phyloP scores from a whole-genome alignment of 176 grass and related monocot species.

The Ensete ventricosum region DNA sequence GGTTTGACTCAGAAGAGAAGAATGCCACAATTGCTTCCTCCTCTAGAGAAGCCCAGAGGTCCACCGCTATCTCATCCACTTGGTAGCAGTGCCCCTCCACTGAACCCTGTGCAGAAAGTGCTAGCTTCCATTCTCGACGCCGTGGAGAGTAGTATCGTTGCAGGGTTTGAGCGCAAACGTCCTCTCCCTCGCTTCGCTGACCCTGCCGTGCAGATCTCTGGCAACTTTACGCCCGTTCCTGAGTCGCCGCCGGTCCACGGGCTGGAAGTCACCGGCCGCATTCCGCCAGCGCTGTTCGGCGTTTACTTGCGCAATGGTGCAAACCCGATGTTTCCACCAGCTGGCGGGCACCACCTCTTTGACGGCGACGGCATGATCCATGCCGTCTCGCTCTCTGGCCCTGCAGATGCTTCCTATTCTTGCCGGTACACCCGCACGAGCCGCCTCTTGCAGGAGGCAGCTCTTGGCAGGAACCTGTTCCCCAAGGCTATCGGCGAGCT shows the following conservation, averaged over 20 bases:
- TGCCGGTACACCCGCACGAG: constrained; percentile 18
- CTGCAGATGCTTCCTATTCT: not conserved
- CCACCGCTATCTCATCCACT: too few relatives aligned
- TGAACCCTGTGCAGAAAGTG: not conserved
- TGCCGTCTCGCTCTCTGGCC: not conserved
- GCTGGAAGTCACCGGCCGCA: not conserved
- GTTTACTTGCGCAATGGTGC: constrained; percentile 8
- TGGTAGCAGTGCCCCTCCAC: not conserved
- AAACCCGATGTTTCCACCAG: constrained; percentile 13
- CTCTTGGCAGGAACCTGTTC: not conserved
- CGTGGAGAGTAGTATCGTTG: not conserved
- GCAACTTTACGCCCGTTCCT: constrained; percentile 13
- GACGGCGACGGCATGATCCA: constrained; percentile 26
- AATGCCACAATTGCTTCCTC: not conserved
- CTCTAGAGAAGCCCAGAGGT: not conserved
- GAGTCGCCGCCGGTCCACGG: not conserved
- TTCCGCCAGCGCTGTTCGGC: not conserved
- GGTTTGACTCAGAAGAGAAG: not conserved
- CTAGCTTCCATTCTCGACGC: not conserved
- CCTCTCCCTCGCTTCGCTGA: not conserved
- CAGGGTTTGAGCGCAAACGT: not conserved
- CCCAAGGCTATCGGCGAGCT: constrained; percentile 16
- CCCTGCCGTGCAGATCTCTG: constrained; percentile 4
- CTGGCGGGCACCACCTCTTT: constrained; percentile 16
- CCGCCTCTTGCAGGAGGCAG: constrained; percentile 2